Percentiles rank a stretch among this genome's conserved stretches.
phyloP scores from a whole-genome alignment of 164 flowering plant species.

The Dillenia turbinata region DNA sequence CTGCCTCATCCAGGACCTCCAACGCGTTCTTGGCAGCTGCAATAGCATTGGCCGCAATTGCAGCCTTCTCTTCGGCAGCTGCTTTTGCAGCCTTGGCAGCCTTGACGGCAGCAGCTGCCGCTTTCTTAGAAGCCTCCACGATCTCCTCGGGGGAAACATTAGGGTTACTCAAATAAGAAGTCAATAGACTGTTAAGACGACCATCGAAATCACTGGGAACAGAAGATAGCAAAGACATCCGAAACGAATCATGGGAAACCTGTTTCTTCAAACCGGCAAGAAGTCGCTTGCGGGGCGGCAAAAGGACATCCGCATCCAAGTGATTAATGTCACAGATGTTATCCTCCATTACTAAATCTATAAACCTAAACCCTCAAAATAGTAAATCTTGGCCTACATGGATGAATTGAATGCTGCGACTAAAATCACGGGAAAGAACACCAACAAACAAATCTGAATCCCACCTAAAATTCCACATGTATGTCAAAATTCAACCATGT shows the following conservation, averaged over 20 bases:
- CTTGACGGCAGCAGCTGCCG: conserved; percentile 55
- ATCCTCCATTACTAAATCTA: conserved; percentile 37
- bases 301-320: conserved; percentile 62
- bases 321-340: conserved; percentile 49
- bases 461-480: too few species aligned
- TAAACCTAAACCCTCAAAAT: too few species aligned
- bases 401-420: too few species aligned
- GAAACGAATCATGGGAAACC: conserved; percentile 29
- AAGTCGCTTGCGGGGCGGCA: conserved; percentile 90
- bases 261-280: conserved; percentile 84
- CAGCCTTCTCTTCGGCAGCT: conserved; percentile 82
- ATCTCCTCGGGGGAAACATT: conserved; percentile 57
- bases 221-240: conserved; percentile 21
- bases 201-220: conserved; percentile 29
- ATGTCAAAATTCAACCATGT: too few species aligned
- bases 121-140: conserved; percentile 58
- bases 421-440: too few species aligned
- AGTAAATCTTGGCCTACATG: too few species aligned
- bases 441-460: too few species aligned
- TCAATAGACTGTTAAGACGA: conserved; percentile 38
- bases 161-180: conserved; percentile 24
- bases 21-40: conserved; percentile 85
- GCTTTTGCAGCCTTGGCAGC: conserved; percentile 76
- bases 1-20: conserved; percentile 50
- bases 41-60: conserved; percentile 65